Evolutionary conservation across 371 early-diverging fungal species (phyloP), one percentile per base, ranked within the genome.

Genomic region (Fennellomyces sp.): DNA sequence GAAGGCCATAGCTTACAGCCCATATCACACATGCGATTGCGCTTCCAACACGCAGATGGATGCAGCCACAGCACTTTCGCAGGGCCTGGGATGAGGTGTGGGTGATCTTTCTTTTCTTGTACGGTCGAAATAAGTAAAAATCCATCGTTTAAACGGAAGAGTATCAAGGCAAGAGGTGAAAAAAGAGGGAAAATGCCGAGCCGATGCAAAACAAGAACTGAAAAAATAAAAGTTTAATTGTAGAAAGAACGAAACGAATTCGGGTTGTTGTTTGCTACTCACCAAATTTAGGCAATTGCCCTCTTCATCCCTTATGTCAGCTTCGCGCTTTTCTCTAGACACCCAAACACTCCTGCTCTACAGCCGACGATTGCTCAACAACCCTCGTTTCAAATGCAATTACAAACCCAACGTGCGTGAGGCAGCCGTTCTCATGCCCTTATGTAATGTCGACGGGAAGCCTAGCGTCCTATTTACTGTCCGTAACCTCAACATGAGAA

Each of bases 391-490:
- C 55, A 76, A 76, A 28, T 63, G 76, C 25, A 38, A 60, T 8
- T 78, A 73, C 56, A 58, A 70, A 51, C 30, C 59, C 2, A 28
- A 75, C 29, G 73, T 61, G 0, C 70, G 69, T 28, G 73, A 81
- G 50, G 81, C 81, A 0, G 78, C 81, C 38, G 75, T 81, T 8
- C 70, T 81, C 1, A 60, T 81, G 60, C 91, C 92, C 0, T 76
- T 96, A 17, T 93, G 93, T 61, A 45, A 64, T 27, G 84, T 83
- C 5, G 60, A 88, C 26, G 86, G 79, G 8, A 69, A 81, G 38
- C 87, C 90, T 1, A 85, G 88, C 55, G 76, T 96, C 12, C 63
- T 96, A 25, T 93, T 97, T 64, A 94, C 94, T 8, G 82, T 94
- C 8, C 83, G 97, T 29, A 84, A 87, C 56, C 68, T 68, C 15